A percentile compares a stretch with the other conserved stretches of the same genome.
These are phyloP conservation scores for Penicillium sp. DNA, from an alignment of 2,329 filamentous ascomycete genomes.

Conservation along the genomic window DNA sequence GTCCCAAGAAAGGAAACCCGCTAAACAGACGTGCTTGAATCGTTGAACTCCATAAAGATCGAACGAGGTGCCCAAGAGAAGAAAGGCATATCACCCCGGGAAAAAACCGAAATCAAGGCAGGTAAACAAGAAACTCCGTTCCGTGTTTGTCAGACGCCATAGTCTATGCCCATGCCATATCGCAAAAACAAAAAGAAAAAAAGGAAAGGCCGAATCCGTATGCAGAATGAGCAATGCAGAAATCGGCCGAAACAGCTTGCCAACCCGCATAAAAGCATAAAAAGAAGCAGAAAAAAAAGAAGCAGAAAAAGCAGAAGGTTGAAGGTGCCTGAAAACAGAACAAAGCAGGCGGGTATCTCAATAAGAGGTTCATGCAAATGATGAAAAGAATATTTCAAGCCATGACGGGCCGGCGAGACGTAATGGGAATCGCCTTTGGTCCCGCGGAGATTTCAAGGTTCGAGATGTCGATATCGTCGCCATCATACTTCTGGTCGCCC, in stretches of 20 bases:
- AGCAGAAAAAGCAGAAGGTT: conserved; percentile 2
- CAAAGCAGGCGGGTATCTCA: conserved; percentile 13
- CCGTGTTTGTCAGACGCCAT: conserved; percentile 20
- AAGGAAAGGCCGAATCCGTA: conserved; percentile 2
- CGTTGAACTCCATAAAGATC: background rate
- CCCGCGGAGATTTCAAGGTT: conserved; percentile 28
- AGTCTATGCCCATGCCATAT: conserved; percentile 20
- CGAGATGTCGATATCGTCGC: conserved; percentile 27
- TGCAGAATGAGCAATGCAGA: conserved; percentile 6
- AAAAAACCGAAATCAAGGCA: background rate
- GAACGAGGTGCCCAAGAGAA: conserved; percentile 8
- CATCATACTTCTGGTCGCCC: conserved; percentile 20
- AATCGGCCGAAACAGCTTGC: conserved; percentile 3
- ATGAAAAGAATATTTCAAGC: conserved; percentile 21
- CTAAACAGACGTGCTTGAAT: background rate
- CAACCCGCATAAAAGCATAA: conserved; percentile 1
- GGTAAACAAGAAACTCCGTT: conserved; percentile 15
- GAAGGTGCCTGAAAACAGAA: conserved; percentile 13
- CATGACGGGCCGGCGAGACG: conserved; percentile 29
- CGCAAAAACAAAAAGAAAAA: conserved; percentile 5
- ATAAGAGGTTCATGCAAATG: conserved; percentile 12
- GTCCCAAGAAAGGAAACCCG: background rate
- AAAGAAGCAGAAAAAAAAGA: conserved; percentile 4
- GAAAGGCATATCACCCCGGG: conserved; percentile 1
- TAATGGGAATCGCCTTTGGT: conserved; percentile 34